These are phyloP conservation scores for Solanum hybrid DNA, from an alignment of 305 asterid genomes.

Conservation along the genomic window DNA sequence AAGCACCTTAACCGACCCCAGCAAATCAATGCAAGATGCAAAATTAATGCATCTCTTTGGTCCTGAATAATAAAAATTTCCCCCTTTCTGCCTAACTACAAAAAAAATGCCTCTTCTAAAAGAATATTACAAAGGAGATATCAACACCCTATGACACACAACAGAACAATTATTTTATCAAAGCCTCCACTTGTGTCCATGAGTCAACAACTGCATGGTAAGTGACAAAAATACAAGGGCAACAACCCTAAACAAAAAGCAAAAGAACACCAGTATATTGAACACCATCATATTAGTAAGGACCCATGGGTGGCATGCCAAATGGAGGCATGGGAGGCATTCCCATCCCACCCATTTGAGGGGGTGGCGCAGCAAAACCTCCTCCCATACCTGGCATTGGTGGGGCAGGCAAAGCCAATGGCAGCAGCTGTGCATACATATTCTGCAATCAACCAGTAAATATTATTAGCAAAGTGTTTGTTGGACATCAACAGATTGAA, in stretches of 20 bases:
- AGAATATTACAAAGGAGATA: conserved; percentile 78
- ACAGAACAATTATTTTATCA: conserved; percentile 32
- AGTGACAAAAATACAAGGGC: background rate
- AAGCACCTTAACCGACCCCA: background rate
- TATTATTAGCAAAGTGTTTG: background rate
- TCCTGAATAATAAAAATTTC: conserved; percentile 1
- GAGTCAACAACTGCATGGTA: conserved; percentile 14
- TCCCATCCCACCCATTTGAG: conserved; percentile 87
- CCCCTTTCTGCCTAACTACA: conserved; percentile 60
- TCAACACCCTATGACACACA: conserved; percentile 47
- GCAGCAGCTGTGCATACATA: conserved; percentile 91
- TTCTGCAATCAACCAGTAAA: conserved; percentile 49
- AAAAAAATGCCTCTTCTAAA: conserved; percentile 68
- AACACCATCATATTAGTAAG: conserved; percentile 43
- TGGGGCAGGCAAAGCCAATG: conserved; percentile 98
- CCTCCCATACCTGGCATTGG: conserved; percentile 94
- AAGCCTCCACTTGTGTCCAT: conserved; percentile 16
- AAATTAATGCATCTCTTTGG: background rate
- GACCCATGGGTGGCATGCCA: conserved; percentile 97
- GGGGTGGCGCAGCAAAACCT: conserved; percentile 46
- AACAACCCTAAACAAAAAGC: background rate
- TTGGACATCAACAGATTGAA: background rate
- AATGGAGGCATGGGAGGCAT: conserved; percentile 92
- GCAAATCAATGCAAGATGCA: background rate
- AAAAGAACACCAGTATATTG: background rate